These are phyloP conservation scores for Neocucurbitaria cava DNA, from an alignment of 2,329 filamentous ascomycete species.

Conservation along the genomic window DNA sequence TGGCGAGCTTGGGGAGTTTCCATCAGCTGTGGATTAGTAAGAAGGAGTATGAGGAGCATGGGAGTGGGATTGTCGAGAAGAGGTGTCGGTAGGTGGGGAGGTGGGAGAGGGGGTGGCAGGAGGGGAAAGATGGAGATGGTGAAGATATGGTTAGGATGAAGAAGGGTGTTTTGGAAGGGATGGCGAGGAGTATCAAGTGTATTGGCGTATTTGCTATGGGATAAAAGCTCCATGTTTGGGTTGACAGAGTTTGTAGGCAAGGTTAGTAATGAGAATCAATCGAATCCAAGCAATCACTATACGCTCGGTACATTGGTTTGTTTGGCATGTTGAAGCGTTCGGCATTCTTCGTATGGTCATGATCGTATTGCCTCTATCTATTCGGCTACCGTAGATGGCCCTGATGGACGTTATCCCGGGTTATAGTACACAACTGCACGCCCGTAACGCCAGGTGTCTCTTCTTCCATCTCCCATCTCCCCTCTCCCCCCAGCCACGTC, in stretches of 20 bases:
- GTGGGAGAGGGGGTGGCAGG: background rate
- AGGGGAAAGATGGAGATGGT: background rate
- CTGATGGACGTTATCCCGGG: constrained; percentile 5
- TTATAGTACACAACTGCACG: constrained; percentile 30
- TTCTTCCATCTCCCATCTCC: too few species aligned
- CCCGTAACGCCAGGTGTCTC: constrained; percentile 22
- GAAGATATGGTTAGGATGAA: background rate
- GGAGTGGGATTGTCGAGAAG: constrained; percentile 89
- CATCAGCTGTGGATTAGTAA: constrained; percentile 99
- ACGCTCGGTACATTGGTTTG: too few species aligned
- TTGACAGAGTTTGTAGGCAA: constrained; percentile 1
- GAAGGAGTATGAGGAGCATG: constrained; percentile 98
- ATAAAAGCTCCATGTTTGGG: constrained; percentile 2
- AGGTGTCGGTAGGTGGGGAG: constrained; percentile 77
- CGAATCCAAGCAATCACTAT: background rate
- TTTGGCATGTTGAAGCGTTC: background rate
- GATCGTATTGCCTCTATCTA: constrained; percentile 23
- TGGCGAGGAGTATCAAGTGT: background rate
- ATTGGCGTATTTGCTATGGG: background rate
- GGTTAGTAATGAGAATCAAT: background rate
- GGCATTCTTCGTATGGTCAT: constrained; percentile 12
- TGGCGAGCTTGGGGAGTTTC: constrained; percentile 94
- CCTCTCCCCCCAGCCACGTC: background rate
- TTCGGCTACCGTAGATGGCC: constrained; percentile 2
- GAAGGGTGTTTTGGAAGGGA: background rate